Evolutionary conservation across 1,139 yeast species (phyloP).

Genomic region (Geotrichum reessii): DNA sequence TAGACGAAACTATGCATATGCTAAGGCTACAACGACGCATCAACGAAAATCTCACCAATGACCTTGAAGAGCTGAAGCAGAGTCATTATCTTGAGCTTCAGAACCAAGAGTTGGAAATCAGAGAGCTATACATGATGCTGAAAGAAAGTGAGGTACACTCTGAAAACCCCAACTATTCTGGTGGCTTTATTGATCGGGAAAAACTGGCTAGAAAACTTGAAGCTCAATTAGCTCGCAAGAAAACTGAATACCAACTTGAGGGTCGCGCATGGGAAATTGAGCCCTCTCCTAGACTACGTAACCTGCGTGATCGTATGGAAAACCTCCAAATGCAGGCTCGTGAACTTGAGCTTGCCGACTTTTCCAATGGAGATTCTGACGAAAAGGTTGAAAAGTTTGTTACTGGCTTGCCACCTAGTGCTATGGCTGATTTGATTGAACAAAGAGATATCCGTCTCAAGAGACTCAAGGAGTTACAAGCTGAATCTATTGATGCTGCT

Average conservation of each 20-base stretch:
- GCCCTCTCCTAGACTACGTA: constrained; percentile 71
- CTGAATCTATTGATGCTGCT: constrained; percentile 33
- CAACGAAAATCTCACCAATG: constrained; percentile 57
- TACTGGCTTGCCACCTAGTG: constrained; percentile 19
- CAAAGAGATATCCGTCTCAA: constrained; percentile 27
- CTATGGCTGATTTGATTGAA: constrained; percentile 27
- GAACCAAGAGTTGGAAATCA: constrained; percentile 79
- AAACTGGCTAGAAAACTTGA: constrained; percentile 45
- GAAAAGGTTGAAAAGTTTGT: not conserved
- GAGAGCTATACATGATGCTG: constrained; percentile 73
- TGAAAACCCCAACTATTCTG: constrained; percentile 34
- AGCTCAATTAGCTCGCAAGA: constrained; percentile 56
- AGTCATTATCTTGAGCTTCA: constrained; percentile 73
- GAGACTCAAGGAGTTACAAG: constrained; percentile 32
- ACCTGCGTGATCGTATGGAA: constrained; percentile 79
- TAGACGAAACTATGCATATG: constrained; percentile 68
- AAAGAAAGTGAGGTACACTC: constrained; percentile 33
- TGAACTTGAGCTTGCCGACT: constrained; percentile 80
- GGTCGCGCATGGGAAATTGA: constrained; percentile 56
- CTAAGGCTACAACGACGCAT: constrained; percentile 61
- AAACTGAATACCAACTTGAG: constrained; percentile 52
- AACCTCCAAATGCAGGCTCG: constrained; percentile 79
- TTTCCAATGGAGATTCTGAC: constrained; percentile 42
- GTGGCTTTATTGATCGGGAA: constrained; percentile 38
- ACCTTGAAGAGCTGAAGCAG: constrained; percentile 62